These are phyloP conservation scores for Sporisorium reilianum DNA, from an alignment of 1,284 basidiomycete genomes.

Conservation along the genomic window DNA sequence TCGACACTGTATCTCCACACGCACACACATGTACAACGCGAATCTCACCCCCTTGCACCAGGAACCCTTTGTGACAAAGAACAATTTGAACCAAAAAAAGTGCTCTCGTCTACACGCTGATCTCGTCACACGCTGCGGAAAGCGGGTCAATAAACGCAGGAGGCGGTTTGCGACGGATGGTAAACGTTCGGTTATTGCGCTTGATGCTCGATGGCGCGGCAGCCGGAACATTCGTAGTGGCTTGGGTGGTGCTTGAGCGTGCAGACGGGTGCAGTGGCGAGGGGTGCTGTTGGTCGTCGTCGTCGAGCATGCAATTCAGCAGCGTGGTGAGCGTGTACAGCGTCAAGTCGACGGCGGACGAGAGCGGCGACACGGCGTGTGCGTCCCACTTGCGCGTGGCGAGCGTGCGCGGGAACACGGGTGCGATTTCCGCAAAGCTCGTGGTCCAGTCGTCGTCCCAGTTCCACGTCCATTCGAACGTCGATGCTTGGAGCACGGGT, in stretches of 20 bases:
- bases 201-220: neutral
- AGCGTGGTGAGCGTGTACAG: neutral
- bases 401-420: conserved; percentile 2
- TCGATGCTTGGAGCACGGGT: conserved; percentile 1
- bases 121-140: neutral
- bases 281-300: too few species aligned
- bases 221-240: neutral
- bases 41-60: too few species aligned
- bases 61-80: too few species aligned
- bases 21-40: too few species aligned
- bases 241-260: neutral
- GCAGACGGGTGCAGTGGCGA: too few species aligned
- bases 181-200: neutral
- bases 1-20: too few species aligned
- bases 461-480: conserved; percentile 18
- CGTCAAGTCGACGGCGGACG: neutral
- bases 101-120: neutral
- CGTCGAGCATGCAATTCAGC: neutral
- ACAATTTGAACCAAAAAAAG: too few species aligned
- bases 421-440: neutral
- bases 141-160: conserved; percentile 1
- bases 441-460: conserved; percentile 13
- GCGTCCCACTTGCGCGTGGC: neutral
- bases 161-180: conserved; percentile 14
- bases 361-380: neutral